Percentiles rank a stretch among this genome's conserved stretches.
Conservation (phyloP, 2,329 filamentous ascomycete genomes). For the Colletotrichum phormii region DNA sequence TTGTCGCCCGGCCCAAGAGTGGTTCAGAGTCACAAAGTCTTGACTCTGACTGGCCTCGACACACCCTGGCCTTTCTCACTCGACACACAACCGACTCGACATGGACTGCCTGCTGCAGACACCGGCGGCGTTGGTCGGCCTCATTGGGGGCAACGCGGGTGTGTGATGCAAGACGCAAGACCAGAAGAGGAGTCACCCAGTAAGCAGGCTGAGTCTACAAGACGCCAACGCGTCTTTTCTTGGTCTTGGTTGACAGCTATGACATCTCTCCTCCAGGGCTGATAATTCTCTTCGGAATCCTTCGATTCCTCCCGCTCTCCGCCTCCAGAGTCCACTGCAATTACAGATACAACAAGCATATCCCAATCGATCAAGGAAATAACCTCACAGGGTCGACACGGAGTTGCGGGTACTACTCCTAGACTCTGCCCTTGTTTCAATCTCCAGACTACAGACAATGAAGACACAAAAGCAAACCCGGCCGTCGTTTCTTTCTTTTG, state of each 20-base stretch:
- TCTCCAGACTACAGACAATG: constrained; percentile 1
- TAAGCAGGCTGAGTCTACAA: constrained; percentile 21
- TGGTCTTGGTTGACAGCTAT: constrained; percentile 9
- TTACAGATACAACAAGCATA: neutral
- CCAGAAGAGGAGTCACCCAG: neutral
- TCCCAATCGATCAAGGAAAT: neutral
- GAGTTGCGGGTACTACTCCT: neutral
- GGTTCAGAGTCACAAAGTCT: neutral
- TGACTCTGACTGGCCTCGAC: constrained; percentile 24
- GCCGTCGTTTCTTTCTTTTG: constrained; percentile 2
- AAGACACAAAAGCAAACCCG: neutral
- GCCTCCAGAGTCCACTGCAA: neutral
- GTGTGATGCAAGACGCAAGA: constrained; percentile 24
- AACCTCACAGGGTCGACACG: neutral
- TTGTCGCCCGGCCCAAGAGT: constrained; percentile 27
- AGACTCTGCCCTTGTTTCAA: neutral
- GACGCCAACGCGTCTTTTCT: constrained; percentile 14
- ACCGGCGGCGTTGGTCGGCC: constrained; percentile 11
- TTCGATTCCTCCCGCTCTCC: constrained; percentile 13
- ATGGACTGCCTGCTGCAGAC: constrained; percentile 1
- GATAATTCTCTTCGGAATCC: constrained; percentile 13
- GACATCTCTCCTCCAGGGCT: constrained; percentile 21
- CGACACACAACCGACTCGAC: neutral
- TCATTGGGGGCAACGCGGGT: constrained; percentile 24
- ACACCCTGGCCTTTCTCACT: neutral